Conservation (phyloP, 1,139 yeast species). For the Nakaseomyces delphensis region DNA sequence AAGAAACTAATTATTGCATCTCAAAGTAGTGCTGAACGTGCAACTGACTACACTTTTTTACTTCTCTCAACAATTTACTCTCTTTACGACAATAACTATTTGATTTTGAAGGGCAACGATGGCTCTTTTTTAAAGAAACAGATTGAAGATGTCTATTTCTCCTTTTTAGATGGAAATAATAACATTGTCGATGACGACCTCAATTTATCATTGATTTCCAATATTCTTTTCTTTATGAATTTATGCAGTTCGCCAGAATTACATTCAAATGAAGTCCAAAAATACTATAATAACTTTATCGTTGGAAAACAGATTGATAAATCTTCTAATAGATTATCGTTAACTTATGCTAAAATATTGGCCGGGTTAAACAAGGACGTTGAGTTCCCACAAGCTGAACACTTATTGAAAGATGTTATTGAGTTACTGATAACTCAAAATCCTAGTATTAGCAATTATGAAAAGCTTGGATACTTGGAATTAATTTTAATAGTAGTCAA, state of each 20-base stretch:
- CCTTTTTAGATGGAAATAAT: conserved; percentile 11
- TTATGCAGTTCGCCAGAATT: conserved; percentile 13
- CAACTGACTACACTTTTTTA: conserved; percentile 25
- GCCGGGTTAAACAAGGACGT: conserved; percentile 41
- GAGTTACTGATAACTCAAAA: conserved; percentile 13
- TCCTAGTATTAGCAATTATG: conserved; percentile 13
- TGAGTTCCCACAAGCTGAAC: conserved; percentile 12
- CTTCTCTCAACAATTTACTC: conserved; percentile 26
- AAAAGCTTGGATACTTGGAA: conserved; percentile 51
- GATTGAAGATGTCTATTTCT: conserved; percentile 19
- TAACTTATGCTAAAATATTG: conserved; percentile 43
- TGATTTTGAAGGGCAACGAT: conserved; percentile 14
- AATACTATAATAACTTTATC: conserved; percentile 16
- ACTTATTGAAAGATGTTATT: conserved; percentile 14
- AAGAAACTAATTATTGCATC: conserved; percentile 17
- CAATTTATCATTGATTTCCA: conserved; percentile 23
- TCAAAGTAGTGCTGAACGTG: conserved; percentile 7
- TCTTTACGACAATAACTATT: conserved; percentile 22
- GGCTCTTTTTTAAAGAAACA: conserved; percentile 15
- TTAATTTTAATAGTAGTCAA: conserved; percentile 51
- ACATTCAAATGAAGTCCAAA: conserved; percentile 17
- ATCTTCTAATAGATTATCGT: conserved; percentile 36
- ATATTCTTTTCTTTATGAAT: conserved; percentile 21
- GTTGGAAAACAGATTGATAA: conserved; percentile 27
- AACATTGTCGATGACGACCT: conserved; percentile 23